A percentile compares a stretch with the other conserved stretches of the same genome.
Conservation (phyloP, 1,284 basidiomycete species). For the Mycena sp. region DNA sequence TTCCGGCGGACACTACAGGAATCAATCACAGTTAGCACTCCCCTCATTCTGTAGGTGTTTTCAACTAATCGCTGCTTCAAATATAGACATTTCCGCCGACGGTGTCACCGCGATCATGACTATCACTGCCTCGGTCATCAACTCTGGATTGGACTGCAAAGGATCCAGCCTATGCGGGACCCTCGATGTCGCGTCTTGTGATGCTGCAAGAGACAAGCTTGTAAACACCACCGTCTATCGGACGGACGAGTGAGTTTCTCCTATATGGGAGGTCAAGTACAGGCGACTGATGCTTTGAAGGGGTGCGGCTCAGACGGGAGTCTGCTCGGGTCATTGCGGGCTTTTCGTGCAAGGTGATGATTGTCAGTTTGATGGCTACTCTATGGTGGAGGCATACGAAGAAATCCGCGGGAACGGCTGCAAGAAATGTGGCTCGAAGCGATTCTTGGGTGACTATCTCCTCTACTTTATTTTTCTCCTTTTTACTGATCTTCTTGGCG, state of each 20-base stretch:
- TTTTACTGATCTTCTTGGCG: neutral
- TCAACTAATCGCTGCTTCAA: neutral
- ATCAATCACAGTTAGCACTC: slow-evolving; percentile 24
- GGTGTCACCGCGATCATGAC: slow-evolving; percentile 20
- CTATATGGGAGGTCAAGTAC: neutral
- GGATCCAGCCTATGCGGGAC: slow-evolving; percentile 17
- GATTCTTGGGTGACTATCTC: slow-evolving; percentile 7
- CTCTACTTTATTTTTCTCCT: neutral
- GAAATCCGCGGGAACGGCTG: slow-evolving; percentile 10
- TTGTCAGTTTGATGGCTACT: slow-evolving; percentile 18
- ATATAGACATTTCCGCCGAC: slow-evolving; percentile 22
- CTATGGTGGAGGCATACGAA: slow-evolving; percentile 16
- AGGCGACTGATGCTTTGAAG: too few relatives aligned
- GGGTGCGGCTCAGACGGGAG: slow-evolving; percentile 13
- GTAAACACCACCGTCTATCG: slow-evolving; percentile 20
- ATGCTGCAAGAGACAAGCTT: slow-evolving; percentile 17
- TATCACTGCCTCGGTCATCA: slow-evolving; percentile 1
- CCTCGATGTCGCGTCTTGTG: slow-evolving; percentile 16
- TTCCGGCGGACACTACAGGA: slow-evolving; percentile 9
- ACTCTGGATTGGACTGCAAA: slow-evolving; percentile 24
- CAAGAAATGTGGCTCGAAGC: slow-evolving; percentile 20
- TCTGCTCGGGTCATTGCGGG: slow-evolving; percentile 24
- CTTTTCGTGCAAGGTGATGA: slow-evolving; percentile 24
- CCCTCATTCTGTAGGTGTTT: neutral
- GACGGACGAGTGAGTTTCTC: slow-evolving; percentile 15